Evolutionary conservation across 768 basidiomycete species (phyloP).

Genomic region (Rhodotorula babjevae): DNA sequence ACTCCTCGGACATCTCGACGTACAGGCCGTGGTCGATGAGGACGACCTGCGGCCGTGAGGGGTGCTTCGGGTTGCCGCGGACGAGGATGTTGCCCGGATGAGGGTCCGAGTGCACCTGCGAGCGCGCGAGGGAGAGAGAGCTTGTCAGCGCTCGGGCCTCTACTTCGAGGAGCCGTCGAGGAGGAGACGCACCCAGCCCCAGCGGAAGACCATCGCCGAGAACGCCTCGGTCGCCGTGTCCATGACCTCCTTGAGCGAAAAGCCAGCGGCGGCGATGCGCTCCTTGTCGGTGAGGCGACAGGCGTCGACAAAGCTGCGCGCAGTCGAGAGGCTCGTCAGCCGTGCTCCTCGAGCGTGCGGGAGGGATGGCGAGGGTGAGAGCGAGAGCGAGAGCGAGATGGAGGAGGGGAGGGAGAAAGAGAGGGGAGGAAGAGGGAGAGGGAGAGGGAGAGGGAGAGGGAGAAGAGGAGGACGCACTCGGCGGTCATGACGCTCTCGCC

Average conservation of each 20-base stretch:
- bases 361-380: no score
- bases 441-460: not conserved
- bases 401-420: no score
- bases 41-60: conserved; percentile 52
- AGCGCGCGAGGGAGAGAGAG: no score
- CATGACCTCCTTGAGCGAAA: conserved; percentile 58
- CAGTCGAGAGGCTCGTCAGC: not conserved
- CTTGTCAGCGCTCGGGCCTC: no score
- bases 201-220: conserved; percentile 80
- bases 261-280: conserved; percentile 45
- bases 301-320: conserved; percentile 22
- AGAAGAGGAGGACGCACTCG: conserved; percentile 52
- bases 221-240: conserved; percentile 80
- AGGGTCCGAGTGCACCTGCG: conserved; percentile 56
- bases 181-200: conserved; percentile 69
- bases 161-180: not conserved
- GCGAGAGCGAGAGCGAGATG: no score
- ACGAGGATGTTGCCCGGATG: conserved; percentile 64
- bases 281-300: conserved; percentile 48
- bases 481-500: conserved; percentile 75
- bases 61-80: conserved; percentile 58
- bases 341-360: no score
- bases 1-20: conserved; percentile 57
- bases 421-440: no score
- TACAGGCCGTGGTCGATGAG: conserved; percentile 91